phyloP scores from a whole-genome alignment of 345 rosid genomes.

The Streptanthus diversifolius region DNA sequence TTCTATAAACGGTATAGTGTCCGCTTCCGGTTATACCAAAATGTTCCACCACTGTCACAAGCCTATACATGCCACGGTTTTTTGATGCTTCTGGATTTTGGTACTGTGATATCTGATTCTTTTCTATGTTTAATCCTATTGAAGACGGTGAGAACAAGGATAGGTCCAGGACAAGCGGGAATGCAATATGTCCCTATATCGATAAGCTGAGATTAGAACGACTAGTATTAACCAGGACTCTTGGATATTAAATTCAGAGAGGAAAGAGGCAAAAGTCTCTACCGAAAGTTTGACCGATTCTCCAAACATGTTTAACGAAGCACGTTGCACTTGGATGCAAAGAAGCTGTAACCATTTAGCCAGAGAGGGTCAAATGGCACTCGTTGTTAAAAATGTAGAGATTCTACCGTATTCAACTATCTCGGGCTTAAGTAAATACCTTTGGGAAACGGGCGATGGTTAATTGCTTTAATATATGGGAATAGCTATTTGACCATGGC shows the following conservation, averaged over 20 bases:
- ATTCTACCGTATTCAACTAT: too few relatives aligned
- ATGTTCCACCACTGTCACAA: slow-evolving; percentile 79
- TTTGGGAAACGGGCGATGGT: slow-evolving; percentile 62
- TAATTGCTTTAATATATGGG: slow-evolving; percentile 53
- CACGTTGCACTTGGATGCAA: slow-evolving; percentile 81
- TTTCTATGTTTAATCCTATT: slow-evolving; percentile 24
- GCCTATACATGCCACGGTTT: slow-evolving; percentile 38
- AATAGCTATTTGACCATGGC: slow-evolving; percentile 75
- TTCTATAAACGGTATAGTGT: slow-evolving; percentile 80
- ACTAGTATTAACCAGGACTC: neutral
- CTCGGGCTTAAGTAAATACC: slow-evolving; percentile 53
- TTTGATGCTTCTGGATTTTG: slow-evolving; percentile 28
- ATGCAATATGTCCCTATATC: slow-evolving; percentile 25
- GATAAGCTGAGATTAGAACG: neutral
- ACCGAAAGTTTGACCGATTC: slow-evolving; percentile 73
- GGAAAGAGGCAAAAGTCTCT: neutral
- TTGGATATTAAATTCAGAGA: neutral
- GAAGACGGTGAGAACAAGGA: slow-evolving; percentile 21
- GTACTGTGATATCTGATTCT: slow-evolving; percentile 11
- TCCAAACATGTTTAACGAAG: slow-evolving; percentile 53
- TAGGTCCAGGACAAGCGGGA: slow-evolving; percentile 26
- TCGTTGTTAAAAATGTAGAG: neutral
- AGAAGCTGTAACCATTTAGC: slow-evolving; percentile 56
- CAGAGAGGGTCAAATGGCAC: neutral
- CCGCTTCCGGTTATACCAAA: slow-evolving; percentile 75